Evolutionary conservation across 1,139 yeast genomes (phyloP).

Genomic region (Diutina scorzettiae): DNA sequence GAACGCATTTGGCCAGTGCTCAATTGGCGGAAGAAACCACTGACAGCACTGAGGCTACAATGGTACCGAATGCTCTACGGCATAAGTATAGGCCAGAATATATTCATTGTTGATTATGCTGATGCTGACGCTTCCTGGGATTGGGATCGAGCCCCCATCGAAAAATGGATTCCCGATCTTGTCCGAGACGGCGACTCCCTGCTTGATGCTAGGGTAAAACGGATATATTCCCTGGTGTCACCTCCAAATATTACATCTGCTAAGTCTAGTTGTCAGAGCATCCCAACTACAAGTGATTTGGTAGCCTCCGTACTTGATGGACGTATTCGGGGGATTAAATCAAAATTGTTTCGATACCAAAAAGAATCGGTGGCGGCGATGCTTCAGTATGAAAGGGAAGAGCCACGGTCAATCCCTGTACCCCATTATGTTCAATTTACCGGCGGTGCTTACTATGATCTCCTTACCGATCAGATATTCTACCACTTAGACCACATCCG

Average conservation of each 20-base stretch:
- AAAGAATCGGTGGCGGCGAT: constrained; percentile 44
- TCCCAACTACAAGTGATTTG: constrained; percentile 1
- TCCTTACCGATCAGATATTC: constrained; percentile 16
- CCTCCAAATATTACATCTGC: neutral
- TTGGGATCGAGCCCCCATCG: neutral
- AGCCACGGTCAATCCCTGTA: constrained; percentile 19
- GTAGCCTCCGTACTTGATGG: neutral
- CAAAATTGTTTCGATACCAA: constrained; percentile 46
- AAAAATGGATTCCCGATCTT: neutral
- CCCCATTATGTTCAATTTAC: constrained; percentile 30
- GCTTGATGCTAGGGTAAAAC: neutral
- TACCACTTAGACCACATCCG: constrained; percentile 26
- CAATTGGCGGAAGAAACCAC: neutral
- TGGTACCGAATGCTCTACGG: neutral
- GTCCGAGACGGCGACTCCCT: neutral
- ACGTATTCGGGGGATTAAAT: constrained; percentile 36
- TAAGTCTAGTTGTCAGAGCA: neutral
- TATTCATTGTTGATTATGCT: neutral
- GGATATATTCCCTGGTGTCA: neutral
- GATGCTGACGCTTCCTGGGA: neutral
- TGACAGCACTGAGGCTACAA: constrained; percentile 4
- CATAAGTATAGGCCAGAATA: neutral
- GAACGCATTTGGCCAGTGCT: constrained; percentile 2
- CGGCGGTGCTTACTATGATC: constrained; percentile 19
- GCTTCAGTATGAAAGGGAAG: constrained; percentile 38